Conservation (phyloP, 345 rosid species). For the Moricandia moricandioides region DNA sequence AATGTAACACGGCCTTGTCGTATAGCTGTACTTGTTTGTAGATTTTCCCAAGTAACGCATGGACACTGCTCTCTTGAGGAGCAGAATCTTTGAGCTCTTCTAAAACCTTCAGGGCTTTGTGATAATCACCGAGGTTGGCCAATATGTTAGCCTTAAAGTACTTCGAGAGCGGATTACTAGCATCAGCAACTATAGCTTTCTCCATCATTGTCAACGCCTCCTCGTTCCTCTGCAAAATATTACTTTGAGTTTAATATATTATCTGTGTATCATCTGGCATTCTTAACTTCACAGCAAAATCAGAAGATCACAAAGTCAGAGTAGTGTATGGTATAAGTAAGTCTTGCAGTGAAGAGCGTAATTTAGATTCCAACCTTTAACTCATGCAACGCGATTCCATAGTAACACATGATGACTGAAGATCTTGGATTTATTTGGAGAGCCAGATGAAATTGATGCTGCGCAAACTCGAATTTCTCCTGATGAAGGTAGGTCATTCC, state of each 20-base stretch:
- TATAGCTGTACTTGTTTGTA: constrained; percentile 57
- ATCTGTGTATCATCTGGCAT: background rate
- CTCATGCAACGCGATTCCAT: constrained; percentile 79
- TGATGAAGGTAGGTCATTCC: constrained; percentile 82
- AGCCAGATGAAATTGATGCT: constrained; percentile 84
- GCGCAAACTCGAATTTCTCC: constrained; percentile 81
- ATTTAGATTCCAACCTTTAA: constrained; percentile 47
- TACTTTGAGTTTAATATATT: background rate
- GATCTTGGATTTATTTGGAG: constrained; percentile 71
- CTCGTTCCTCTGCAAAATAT: constrained; percentile 59
- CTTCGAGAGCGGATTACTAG: constrained; percentile 84
- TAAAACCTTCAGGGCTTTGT: constrained; percentile 66
- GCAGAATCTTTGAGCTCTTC: constrained; percentile 79
- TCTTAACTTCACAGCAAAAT: constrained; percentile 3
- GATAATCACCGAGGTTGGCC: constrained; percentile 52
- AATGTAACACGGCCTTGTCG: constrained; percentile 81
- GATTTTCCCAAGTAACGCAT: constrained; percentile 78
- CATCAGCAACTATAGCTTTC: constrained; percentile 65
- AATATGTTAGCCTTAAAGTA: constrained; percentile 85
- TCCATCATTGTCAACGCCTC: constrained; percentile 90
- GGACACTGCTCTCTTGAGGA: constrained; percentile 77
- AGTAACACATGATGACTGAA: constrained; percentile 86
- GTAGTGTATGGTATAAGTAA: background rate
- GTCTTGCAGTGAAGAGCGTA: background rate
- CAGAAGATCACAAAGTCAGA: constrained; percentile 10